A percentile compares a stretch with the other conserved stretches of the same genome.
phyloP scores from a whole-genome alignment of 192 early-diverging fungal species.

The Backusella circina region DNA sequence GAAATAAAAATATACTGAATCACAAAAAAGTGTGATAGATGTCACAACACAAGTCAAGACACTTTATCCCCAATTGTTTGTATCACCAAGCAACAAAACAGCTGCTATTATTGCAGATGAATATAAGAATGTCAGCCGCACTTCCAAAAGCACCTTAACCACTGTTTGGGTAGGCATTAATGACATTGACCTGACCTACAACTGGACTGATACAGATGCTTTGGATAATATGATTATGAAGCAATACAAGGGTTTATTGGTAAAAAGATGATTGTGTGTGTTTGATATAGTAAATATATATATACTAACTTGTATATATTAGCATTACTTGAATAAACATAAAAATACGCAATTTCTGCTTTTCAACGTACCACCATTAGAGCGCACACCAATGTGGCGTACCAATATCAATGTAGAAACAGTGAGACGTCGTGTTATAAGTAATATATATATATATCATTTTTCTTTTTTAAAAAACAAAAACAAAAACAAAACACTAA shows the following conservation, averaged over 20 bases:
- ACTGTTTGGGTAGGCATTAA: constrained; percentile 19
- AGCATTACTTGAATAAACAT: background rate
- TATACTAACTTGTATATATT: too few relatives aligned
- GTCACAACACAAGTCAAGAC: constrained; percentile 9
- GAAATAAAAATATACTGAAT: background rate
- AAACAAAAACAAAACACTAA: background rate
- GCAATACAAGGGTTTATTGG: constrained; percentile 1
- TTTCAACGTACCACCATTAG: constrained; percentile 15
- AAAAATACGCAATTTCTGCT: background rate
- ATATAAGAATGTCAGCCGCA: background rate
- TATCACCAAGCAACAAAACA: background rate
- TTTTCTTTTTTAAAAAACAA: too few relatives aligned
- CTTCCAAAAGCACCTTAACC: background rate
- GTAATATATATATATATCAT: background rate
- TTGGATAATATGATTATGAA: constrained; percentile 5
- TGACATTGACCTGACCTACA: constrained; percentile 10
- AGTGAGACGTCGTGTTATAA: background rate
- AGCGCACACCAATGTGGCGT: constrained; percentile 2
- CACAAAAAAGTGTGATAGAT: constrained; percentile 10
- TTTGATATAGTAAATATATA: too few relatives aligned
- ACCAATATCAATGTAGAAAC: background rate
- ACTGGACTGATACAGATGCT: background rate
- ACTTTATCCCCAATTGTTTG: constrained; percentile 7
- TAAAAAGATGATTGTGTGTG: too few relatives aligned
- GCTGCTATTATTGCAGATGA: background rate